A percentile compares a stretch with the other conserved stretches of the same genome.
These are phyloP conservation scores for Symbiodinium pilosum DNA, from an alignment of 73 alveolate species.

Conservation along the genomic window DNA sequence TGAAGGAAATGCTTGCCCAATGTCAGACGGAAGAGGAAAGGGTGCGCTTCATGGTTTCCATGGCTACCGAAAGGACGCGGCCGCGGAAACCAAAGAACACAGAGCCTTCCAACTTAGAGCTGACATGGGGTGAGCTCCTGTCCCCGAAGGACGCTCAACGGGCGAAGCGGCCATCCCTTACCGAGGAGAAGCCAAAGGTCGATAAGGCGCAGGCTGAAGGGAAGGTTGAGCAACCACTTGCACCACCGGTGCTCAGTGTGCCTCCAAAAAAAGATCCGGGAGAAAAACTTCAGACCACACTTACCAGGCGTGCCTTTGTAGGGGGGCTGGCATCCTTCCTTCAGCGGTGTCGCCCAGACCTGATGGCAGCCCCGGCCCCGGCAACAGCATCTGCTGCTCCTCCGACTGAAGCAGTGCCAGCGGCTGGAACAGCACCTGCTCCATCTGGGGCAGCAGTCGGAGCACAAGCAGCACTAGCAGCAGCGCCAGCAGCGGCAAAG, in stretches of 20 bases:
- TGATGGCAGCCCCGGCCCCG: slow-evolving; percentile 11
- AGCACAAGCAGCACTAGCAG: too few relatives aligned
- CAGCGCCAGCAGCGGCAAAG: neutral
- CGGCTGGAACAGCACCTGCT: neutral
- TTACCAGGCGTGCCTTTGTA: slow-evolving; percentile 42
- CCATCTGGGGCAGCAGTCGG: too few relatives aligned
- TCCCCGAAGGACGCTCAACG: slow-evolving; percentile 40
- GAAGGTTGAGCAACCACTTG: slow-evolving; percentile 49
- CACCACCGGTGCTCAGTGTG: neutral
- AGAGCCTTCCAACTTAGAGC: neutral
- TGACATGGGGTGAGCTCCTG: slow-evolving; percentile 34
- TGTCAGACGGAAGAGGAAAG: slow-evolving; percentile 36
- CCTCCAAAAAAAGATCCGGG: neutral
- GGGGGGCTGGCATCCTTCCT: slow-evolving; percentile 46
- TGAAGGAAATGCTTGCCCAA: slow-evolving; percentile 46
- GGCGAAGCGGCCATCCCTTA: neutral
- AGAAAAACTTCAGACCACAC: slow-evolving; percentile 6
- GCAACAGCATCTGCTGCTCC: slow-evolving; percentile 5
- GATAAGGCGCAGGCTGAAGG: neutral
- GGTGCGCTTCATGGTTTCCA: slow-evolving; percentile 42
- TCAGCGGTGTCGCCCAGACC: slow-evolving; percentile 71
- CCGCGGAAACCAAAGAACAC: slow-evolving; percentile 51
- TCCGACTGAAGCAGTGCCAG: neutral
- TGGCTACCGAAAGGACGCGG: slow-evolving; percentile 59
- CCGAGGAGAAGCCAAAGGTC: neutral